phyloP scores from a whole-genome alignment of 495 filamentous ascomycete species.

The Penicillium ochrochloron region DNA sequence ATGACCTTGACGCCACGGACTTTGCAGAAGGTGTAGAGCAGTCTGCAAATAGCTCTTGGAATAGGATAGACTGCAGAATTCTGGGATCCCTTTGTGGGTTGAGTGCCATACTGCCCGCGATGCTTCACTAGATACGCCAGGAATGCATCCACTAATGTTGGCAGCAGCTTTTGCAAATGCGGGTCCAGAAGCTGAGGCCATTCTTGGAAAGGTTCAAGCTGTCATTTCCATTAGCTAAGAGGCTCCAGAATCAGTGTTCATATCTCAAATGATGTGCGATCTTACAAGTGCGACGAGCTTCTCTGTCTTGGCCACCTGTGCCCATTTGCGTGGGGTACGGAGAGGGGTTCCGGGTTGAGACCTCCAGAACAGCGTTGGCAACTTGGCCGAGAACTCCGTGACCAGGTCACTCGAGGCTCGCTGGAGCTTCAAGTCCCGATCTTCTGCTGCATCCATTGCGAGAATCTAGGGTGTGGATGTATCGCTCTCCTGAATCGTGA shows the following conservation, averaged over 20 bases:
- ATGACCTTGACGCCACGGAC: conserved; percentile 92
- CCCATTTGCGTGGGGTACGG: conserved; percentile 49
- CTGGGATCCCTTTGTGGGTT: conserved; percentile 34
- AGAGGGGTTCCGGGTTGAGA: conserved; percentile 30
- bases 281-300: conserved; percentile 51
- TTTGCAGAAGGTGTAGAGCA: conserved; percentile 93
- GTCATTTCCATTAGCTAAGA: conserved; percentile 13
- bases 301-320: conserved; percentile 43
- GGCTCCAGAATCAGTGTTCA: neutral
- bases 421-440: conserved; percentile 74
- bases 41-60: conserved; percentile 70
- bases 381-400: conserved; percentile 60
- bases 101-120: conserved; percentile 42
- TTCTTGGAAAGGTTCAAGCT: conserved; percentile 94
- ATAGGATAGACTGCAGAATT: conserved; percentile 55
- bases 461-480: neutral
- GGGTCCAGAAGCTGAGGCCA: conserved; percentile 95
- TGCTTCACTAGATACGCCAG: conserved; percentile 63
- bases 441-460: conserved; percentile 57
- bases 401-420: conserved; percentile 71
- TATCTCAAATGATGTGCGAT: neutral
- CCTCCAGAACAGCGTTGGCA: conserved; percentile 57
- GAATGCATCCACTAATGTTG: conserved; percentile 72
- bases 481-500: conserved; percentile 12
- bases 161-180: conserved; percentile 73